Percentiles rank a stretch among this genome's conserved stretches.
These are phyloP conservation scores for Poa annua DNA, from an alignment of 176 grass and related monocot species.

Conservation along the genomic window DNA sequence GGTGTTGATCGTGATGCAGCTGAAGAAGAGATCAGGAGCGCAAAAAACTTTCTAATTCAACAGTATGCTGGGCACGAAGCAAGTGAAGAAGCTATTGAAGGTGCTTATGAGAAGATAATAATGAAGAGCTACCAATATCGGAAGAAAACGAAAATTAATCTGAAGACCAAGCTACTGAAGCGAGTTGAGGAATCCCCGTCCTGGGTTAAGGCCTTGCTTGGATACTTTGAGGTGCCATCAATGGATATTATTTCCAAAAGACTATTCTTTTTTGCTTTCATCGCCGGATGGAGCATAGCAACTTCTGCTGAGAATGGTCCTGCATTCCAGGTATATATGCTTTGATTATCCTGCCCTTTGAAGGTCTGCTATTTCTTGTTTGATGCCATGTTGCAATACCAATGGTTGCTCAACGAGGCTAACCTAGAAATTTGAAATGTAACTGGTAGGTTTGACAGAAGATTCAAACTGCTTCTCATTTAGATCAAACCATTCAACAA, in stretches of 20 bases:
- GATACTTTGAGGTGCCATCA: constrained; percentile 76
- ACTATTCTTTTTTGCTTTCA: constrained; percentile 91
- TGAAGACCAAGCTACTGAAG: constrained; percentile 81
- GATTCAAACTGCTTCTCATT: not conserved
- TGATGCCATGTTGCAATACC: not conserved
- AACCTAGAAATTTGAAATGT: not conserved
- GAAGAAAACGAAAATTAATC: constrained; percentile 86
- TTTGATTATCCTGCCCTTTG: constrained; percentile 26
- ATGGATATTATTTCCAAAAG: constrained; percentile 76
- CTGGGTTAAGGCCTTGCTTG: constrained; percentile 77
- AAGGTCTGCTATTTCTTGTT: constrained; percentile 23
- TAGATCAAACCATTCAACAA: not conserved
- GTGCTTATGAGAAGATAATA: constrained; percentile 94
- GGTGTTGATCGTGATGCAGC: constrained; percentile 70
- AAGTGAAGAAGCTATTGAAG: constrained; percentile 87
- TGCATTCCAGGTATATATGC: constrained; percentile 83
- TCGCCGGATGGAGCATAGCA: constrained; percentile 92
- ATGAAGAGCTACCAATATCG: constrained; percentile 87
- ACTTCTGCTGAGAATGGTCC: constrained; percentile 86
- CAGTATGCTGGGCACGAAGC: constrained; percentile 85
- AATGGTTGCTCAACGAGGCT: not conserved
- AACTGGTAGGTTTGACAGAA: not conserved
- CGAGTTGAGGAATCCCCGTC: constrained; percentile 78
- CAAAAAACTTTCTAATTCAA: constrained; percentile 74
- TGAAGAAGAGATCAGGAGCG: constrained; percentile 90